Percentiles rank a stretch among this genome's conserved stretches.
Evolutionary conservation across 208 protist species (phyloP).

Genomic region (Angomonas deanei): DNA sequence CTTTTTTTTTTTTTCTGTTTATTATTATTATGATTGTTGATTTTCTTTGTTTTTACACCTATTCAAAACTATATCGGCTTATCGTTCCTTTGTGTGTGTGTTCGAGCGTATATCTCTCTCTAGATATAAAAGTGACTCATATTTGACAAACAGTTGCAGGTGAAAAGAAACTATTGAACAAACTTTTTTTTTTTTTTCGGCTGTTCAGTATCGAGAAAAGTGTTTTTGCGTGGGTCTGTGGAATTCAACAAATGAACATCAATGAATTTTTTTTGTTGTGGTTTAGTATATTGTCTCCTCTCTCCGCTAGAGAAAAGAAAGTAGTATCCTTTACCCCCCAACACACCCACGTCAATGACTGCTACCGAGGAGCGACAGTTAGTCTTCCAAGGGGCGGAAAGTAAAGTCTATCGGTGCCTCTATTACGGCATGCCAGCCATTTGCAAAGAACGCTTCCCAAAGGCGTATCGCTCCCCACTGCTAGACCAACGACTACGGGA

Average conservation of each 20-base stretch:
- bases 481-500: constrained; percentile 75
- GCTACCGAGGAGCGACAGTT: not conserved
- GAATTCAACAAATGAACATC: no score
- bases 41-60: constrained; percentile 9
- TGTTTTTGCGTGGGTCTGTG: no score
- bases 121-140: no score
- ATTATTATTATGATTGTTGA: no score
- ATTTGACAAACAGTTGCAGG: no score
- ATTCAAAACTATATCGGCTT: not conserved
- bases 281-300: no score
- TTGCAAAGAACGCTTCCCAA: constrained; percentile 72
- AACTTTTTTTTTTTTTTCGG: no score
- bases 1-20: constrained; percentile 5
- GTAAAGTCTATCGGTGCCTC: constrained; percentile 57
- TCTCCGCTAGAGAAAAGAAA: no score
- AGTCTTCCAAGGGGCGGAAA: constrained; percentile 75
- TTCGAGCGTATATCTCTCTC: no score
- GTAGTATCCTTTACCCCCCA: constrained; percentile 1
- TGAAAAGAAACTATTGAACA: no score
- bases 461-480: constrained; percentile 63
- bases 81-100: not conserved
- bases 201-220: no score
- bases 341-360: not conserved
- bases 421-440: constrained; percentile 60
- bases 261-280: no score